phyloP scores from a whole-genome alignment of 1,284 basidiomycete species.

The Apiotrichum brassicae region DNA sequence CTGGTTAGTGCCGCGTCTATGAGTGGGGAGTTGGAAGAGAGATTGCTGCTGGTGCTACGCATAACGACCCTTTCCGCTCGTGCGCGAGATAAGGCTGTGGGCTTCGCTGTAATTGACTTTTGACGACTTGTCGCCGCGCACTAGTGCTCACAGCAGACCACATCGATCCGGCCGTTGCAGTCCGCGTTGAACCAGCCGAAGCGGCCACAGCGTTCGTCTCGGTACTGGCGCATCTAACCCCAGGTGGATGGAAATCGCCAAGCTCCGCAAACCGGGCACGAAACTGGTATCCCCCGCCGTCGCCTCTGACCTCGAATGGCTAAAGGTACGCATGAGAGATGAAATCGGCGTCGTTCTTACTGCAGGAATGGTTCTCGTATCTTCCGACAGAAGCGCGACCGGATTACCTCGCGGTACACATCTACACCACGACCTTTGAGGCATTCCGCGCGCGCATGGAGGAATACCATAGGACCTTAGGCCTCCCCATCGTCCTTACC shows the following conservation, averaged over 20 bases:
- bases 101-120: too few relatives aligned
- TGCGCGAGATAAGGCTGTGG: too few relatives aligned
- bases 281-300: slow-evolving; percentile 39
- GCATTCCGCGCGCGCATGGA: slow-evolving; percentile 26
- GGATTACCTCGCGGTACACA: slow-evolving; percentile 34
- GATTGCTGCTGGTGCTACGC: too few relatives aligned
- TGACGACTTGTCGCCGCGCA: too few relatives aligned
- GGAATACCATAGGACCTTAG: slow-evolving; percentile 19
- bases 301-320: slow-evolving; percentile 29
- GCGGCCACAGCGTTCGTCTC: slow-evolving; percentile 26
- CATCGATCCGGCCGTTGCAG: slow-evolving; percentile 26
- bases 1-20: slow-evolving; percentile 22
- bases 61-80: too few relatives aligned
- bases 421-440: slow-evolving; percentile 44
- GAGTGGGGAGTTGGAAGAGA: too few relatives aligned
- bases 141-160: too few relatives aligned
- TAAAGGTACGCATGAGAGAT: slow-evolving; percentile 23
- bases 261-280: slow-evolving; percentile 19
- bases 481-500: slow-evolving; percentile 37
- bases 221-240: background rate
- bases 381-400: slow-evolving; percentile 26
- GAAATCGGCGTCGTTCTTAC: too few relatives aligned
- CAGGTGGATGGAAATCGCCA: slow-evolving; percentile 33
- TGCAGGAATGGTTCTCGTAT: slow-evolving; percentile 19
- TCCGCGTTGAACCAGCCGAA: slow-evolving; percentile 15